Conservation (phyloP, 257 asterid species). For the Nicotiana attenuata region DNA sequence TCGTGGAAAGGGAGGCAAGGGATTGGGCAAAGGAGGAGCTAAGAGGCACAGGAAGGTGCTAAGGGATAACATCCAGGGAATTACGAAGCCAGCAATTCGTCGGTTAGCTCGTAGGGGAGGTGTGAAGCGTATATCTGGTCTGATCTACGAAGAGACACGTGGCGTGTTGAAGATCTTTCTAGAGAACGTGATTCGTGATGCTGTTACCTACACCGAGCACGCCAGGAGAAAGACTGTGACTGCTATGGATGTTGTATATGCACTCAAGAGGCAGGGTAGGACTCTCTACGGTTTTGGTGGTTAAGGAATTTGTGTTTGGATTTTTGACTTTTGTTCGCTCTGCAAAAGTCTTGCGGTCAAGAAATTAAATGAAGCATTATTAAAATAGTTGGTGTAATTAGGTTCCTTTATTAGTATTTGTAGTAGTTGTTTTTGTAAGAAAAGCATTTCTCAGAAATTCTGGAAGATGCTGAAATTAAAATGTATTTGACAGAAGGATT, state of each 20-base stretch:
- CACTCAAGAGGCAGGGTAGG: neutral
- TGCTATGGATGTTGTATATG: neutral
- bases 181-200: neutral
- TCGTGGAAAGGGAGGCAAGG: constrained; percentile 14
- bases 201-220: neutral
- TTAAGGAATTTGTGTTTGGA: neutral
- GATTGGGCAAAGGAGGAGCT: constrained; percentile 15
- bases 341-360: neutral
- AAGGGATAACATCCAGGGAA: constrained; percentile 10
- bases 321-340: neutral
- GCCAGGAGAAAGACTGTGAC: neutral
- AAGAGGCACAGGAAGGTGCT: constrained; percentile 14
- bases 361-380: neutral
- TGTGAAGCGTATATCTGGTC: neutral
- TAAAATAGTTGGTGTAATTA: neutral
- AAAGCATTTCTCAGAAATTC: neutral
- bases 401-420: neutral
- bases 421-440: neutral
- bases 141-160: neutral
- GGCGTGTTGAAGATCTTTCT: neutral
- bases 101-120: constrained; percentile 11
- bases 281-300: neutral
- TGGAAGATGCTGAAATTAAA: neutral
- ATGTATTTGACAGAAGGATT: neutral
- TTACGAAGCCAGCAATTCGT: constrained; percentile 7